These are phyloP conservation scores for Talaromyces sp. DNA, from an alignment of 2,329 filamentous ascomycete genomes.

Conservation along the genomic window DNA sequence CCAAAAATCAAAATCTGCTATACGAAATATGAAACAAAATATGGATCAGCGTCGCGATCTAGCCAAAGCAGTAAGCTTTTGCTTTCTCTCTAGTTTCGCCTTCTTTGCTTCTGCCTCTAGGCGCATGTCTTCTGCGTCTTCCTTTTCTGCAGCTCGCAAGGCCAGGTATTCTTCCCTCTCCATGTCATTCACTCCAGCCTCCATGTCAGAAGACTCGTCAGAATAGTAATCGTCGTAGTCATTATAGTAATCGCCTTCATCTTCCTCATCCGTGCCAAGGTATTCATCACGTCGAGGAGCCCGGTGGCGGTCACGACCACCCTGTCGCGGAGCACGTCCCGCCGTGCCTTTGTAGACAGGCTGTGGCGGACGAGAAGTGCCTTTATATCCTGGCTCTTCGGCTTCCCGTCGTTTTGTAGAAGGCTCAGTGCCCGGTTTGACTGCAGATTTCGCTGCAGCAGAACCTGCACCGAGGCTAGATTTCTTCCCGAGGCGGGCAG, in stretches of 20 bases:
- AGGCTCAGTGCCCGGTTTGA: constrained; percentile 15
- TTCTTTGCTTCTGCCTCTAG: constrained; percentile 41
- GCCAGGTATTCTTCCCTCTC: constrained; percentile 42
- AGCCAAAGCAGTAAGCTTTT: constrained; percentile 36
- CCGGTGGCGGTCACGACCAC: constrained; percentile 22
- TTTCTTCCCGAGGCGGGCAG: constrained; percentile 24
- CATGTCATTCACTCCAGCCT: constrained; percentile 43
- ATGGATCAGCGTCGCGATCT: constrained; percentile 23
- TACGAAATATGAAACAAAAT: constrained; percentile 15
- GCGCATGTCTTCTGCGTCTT: constrained; percentile 44
- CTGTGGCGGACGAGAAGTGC: constrained; percentile 30
- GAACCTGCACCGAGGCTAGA: constrained; percentile 17
- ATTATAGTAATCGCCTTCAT: constrained; percentile 38
- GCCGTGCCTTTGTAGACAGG: constrained; percentile 40
- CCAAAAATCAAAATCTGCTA: constrained; percentile 6
- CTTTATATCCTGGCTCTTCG: constrained; percentile 32
- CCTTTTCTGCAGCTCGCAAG: constrained; percentile 35
- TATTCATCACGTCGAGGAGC: constrained; percentile 36
- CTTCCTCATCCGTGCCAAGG: constrained; percentile 44
- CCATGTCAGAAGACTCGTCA: constrained; percentile 47
- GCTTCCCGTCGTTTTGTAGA: constrained; percentile 27
- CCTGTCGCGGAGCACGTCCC: constrained; percentile 26
- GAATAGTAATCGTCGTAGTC: constrained; percentile 40
- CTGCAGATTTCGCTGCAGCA: constrained; percentile 7
- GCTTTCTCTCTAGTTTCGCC: constrained; percentile 43